Percentiles rank a stretch among this genome's conserved stretches.
These are phyloP conservation scores for Schizonepeta tenuifolia DNA, from an alignment of 257 asterid genomes.

Conservation along the genomic window DNA sequence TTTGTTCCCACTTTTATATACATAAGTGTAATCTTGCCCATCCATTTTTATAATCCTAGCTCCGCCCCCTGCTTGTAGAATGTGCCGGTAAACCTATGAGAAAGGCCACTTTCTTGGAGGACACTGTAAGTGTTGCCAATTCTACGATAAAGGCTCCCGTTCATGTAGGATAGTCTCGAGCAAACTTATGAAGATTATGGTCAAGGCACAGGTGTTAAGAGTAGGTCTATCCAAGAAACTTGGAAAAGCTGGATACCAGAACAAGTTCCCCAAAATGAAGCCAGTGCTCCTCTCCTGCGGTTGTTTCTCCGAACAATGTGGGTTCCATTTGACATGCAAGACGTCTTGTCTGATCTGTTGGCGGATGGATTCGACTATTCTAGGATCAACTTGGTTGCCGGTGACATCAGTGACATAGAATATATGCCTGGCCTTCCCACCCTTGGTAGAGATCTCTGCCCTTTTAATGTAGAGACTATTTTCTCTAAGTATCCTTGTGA, in stretches of 20 bases:
- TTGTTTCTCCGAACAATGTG: conserved; percentile 36
- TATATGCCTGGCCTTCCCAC: conserved; percentile 63
- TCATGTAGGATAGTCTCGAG: neutral
- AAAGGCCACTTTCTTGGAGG: neutral
- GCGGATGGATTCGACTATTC: conserved; percentile 66
- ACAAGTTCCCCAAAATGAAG: conserved; percentile 58
- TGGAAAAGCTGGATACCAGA: conserved; percentile 46
- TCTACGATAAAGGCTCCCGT: neutral
- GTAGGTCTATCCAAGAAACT: conserved; percentile 41
- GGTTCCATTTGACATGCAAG: conserved; percentile 59
- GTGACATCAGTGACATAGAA: conserved; percentile 69
- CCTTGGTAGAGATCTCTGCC: conserved; percentile 73
- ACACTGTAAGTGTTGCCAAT: neutral
- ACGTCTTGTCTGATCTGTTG: conserved; percentile 61
- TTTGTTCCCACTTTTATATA: no score
- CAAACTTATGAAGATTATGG: neutral
- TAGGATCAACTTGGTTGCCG: conserved; percentile 64
- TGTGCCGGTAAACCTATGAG: neutral
- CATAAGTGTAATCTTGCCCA: no score
- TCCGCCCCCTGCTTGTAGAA: no score
- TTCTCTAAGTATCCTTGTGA: conserved; percentile 77
- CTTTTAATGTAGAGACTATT: conserved; percentile 66
- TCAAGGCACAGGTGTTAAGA: neutral
- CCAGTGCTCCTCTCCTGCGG: conserved; percentile 53
- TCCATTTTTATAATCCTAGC: no score